Conservation (phyloP, 176 grass and related monocot genomes). For the Rhipidocladum racemiflorum region DNA sequence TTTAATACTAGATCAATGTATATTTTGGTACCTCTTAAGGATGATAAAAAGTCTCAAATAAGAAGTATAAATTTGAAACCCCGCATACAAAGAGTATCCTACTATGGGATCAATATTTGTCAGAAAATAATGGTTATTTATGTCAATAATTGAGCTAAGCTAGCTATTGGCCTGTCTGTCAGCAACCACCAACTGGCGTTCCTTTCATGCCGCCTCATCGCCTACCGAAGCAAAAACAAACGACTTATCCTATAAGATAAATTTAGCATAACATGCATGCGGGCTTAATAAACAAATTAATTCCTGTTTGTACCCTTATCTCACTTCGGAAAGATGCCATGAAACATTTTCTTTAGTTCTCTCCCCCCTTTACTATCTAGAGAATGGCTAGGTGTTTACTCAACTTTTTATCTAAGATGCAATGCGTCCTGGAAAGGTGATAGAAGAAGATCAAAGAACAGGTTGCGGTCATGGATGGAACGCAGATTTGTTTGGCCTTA, state of each 20-base stretch:
- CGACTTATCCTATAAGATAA: background rate
- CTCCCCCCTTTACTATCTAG: constrained; percentile 3
- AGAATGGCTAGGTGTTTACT: background rate
- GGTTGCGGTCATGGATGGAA: background rate
- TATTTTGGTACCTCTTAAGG: no score
- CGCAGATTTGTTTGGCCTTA: background rate
- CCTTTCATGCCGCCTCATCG: constrained; percentile 22
- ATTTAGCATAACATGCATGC: background rate
- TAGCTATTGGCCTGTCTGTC: constrained; percentile 25
- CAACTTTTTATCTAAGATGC: constrained; percentile 31
- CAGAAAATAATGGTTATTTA: background rate
- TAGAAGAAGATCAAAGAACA: constrained; percentile 15
- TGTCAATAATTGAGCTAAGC: background rate
- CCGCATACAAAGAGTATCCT: background rate
- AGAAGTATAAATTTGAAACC: no score
- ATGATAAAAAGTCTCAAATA: no score
- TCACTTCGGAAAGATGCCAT: constrained; percentile 30
- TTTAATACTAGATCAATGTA: no score
- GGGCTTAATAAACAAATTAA: constrained; percentile 11
- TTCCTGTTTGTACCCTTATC: constrained; percentile 25
- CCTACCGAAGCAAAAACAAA: background rate
- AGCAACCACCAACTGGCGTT: constrained; percentile 31
- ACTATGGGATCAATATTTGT: constrained; percentile 21
- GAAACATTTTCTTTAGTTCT: background rate
- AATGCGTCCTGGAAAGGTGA: constrained; percentile 20